These are phyloP conservation scores for Backusella sp. DNA, from an alignment of 192 early-diverging fungal species.

Conservation along the genomic window DNA sequence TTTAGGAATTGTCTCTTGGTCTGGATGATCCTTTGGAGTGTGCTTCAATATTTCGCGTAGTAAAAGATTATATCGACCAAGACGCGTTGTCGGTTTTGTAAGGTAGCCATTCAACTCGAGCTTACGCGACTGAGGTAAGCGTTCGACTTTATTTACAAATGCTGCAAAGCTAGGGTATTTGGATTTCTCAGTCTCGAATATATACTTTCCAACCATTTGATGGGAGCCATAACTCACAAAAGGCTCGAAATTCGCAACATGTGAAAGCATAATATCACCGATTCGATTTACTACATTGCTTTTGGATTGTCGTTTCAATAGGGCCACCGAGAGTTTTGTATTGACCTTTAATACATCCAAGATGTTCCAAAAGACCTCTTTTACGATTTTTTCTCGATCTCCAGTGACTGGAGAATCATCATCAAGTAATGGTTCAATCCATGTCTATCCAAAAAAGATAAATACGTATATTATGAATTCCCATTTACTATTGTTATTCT, in stretches of 20 bases:
- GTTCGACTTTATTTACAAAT: slow-evolving; percentile 76
- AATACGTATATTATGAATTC: background rate
- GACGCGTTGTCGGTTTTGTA: slow-evolving; percentile 79
- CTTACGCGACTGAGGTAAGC: slow-evolving; percentile 76
- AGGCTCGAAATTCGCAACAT: slow-evolving; percentile 69
- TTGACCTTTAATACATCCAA: slow-evolving; percentile 66
- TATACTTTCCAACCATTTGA: slow-evolving; percentile 79
- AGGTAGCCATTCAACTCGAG: slow-evolving; percentile 86
- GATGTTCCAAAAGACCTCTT: slow-evolving; percentile 80
- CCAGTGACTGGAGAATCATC: slow-evolving; percentile 60
- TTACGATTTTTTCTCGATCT: slow-evolving; percentile 49
- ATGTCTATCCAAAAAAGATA: slow-evolving; percentile 37
- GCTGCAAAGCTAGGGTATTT: slow-evolving; percentile 62
- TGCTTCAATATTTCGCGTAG: slow-evolving; percentile 80
- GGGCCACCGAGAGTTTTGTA: slow-evolving; percentile 53
- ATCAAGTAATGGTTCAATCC: slow-evolving; percentile 63
- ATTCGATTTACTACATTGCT: slow-evolving; percentile 72
- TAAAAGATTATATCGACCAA: slow-evolving; percentile 85
- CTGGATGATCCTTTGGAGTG: slow-evolving; percentile 78
- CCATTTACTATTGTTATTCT: background rate
- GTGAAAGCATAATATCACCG: slow-evolving; percentile 80
- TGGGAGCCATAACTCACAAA: slow-evolving; percentile 88
- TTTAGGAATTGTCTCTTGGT: slow-evolving; percentile 67
- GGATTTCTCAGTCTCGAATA: slow-evolving; percentile 77
- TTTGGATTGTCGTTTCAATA: slow-evolving; percentile 61